Conservation (phyloP, 2,329 filamentous ascomycete species). For the Metarhizium anisopliae region DNA sequence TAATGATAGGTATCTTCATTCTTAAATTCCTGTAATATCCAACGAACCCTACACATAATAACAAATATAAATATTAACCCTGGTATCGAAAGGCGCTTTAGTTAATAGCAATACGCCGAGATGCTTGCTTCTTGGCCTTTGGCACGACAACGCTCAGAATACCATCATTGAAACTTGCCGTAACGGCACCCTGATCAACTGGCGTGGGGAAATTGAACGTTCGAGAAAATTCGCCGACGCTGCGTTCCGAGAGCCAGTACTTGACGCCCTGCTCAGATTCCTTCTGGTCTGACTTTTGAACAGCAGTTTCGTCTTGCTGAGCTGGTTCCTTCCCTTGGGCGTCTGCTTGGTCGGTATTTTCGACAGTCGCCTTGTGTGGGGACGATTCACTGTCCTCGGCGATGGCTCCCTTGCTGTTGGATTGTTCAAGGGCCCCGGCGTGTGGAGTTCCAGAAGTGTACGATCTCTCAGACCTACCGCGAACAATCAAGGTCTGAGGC, state of each 20-base stretch:
- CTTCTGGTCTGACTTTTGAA: slow-evolving; percentile 6
- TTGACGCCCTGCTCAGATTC: slow-evolving; percentile 21
- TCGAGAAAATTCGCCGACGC: slow-evolving; percentile 54
- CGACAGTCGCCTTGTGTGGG: slow-evolving; percentile 48
- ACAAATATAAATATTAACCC: too few species aligned
- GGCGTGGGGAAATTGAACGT: slow-evolving; percentile 55
- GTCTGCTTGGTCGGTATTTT: slow-evolving; percentile 34
- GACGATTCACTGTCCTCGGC: slow-evolving; percentile 15
- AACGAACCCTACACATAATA: too few species aligned
- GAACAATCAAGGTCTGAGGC: slow-evolving; percentile 56
- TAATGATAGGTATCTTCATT: too few species aligned
- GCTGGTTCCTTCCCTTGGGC: not conserved
- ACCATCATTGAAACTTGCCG: slow-evolving; percentile 52
- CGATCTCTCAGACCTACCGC: slow-evolving; percentile 54
- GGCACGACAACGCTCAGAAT: slow-evolving; percentile 54
- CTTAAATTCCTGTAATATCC: too few species aligned
- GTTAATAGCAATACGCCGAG: slow-evolving; percentile 15
- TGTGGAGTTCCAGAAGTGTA: slow-evolving; percentile 37
- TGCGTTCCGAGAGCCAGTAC: slow-evolving; percentile 60
- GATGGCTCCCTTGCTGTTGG: too few species aligned
- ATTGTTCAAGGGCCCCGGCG: slow-evolving; percentile 33
- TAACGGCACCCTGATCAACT: slow-evolving; percentile 50
- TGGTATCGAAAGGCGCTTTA: not conserved
- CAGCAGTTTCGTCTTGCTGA: not conserved
- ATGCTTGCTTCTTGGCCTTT: slow-evolving; percentile 20